Base-by-base conservation (phyloP, 2,329 filamentous ascomycete species). In the Talaromyces marneffei region DNA sequence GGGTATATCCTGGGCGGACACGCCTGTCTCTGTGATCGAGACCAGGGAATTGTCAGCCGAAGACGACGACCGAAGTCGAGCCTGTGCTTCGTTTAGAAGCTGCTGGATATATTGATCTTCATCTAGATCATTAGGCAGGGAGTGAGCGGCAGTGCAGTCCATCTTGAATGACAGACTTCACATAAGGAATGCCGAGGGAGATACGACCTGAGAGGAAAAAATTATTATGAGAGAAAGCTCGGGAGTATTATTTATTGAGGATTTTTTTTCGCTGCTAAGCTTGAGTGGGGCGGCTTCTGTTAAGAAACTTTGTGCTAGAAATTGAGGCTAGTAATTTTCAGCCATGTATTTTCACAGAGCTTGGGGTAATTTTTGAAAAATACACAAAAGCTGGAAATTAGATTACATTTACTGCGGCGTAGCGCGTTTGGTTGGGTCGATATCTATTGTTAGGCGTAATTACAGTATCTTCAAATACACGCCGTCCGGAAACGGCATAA, bases 51-150 rank as follows among this genome's bases (percentile, higher is more conserved):
- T 64, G 39, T 63, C 67, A 62, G 39, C 48, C 20, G 46, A 40
- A 59, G 65, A 66, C 53, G 64, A 61, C 59, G 71, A 70, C 67
- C 67, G 73, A 64, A 89, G 74, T 64, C 87, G 81, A 62, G 75
- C 72, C 68, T 88, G 85, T 60, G 87, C 87, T 73, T 87, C 81
- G 59, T 80, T 79, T 57, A 90, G 80, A 60, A 90, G 78, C 69
- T 83, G 76, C 59, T 85, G 81, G 56, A 90, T 83, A 69, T 88
- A 83, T 65, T 85, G 82, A 70, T 89, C 85, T 16, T 62, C 56
- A 39, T 40, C 39, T 25, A 20, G 44, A 33, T n/a, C 46, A 48
- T 50, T 35, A 18, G 40, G 14, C 20, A 29, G 35, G 18, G 48
- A 40, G 18, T 54, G 48, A 48, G 56, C 29, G 31, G 39, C 40